A percentile compares a stretch with the other conserved stretches of the same genome.
phyloP scores from a whole-genome alignment of 31 red algal genomes.

The Bonnemaisonia californica region DNA sequence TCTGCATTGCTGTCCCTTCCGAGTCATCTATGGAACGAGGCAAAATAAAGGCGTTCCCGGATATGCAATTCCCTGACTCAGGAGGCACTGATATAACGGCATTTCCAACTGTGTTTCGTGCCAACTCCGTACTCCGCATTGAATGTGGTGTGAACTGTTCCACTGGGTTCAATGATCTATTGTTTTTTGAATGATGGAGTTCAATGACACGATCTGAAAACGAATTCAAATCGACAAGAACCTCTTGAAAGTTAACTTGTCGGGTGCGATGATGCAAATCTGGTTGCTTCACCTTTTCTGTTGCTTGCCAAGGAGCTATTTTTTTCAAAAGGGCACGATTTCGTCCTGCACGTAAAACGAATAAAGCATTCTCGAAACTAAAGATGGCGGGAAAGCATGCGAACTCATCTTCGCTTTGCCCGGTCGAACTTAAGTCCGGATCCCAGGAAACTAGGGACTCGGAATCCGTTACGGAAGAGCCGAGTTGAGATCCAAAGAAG shows the following conservation, averaged over 20 bases:
- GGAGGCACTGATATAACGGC: not conserved
- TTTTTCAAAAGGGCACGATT: slow-evolving; percentile 37
- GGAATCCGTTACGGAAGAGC: slow-evolving; percentile 24
- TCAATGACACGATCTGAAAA: not conserved
- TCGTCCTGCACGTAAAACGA: slow-evolving; percentile 49
- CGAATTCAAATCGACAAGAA: not conserved
- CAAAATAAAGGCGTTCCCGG: not conserved
- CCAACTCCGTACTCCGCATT: not conserved
- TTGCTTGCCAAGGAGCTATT: slow-evolving; percentile 9
- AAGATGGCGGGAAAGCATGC: slow-evolving; percentile 35
- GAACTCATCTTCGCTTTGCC: not conserved
- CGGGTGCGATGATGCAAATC: not conserved
- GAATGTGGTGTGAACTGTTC: not conserved
- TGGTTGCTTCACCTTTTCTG: slow-evolving; percentile 2
- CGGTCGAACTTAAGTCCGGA: not conserved
- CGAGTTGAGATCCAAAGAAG: slow-evolving; percentile 48
- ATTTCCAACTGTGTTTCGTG: not conserved
- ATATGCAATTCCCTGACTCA: not conserved
- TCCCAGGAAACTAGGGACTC: slow-evolving; percentile 28
- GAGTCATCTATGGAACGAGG: not conserved
- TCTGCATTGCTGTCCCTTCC: not conserved
- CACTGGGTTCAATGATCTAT: not conserved
- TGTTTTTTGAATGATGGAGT: not conserved
- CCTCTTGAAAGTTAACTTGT: not conserved
- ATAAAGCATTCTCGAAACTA: slow-evolving; percentile 43